Conservation (phyloP, 1,284 basidiomycete species). For the Ceraceosorus bombacis region DNA sequence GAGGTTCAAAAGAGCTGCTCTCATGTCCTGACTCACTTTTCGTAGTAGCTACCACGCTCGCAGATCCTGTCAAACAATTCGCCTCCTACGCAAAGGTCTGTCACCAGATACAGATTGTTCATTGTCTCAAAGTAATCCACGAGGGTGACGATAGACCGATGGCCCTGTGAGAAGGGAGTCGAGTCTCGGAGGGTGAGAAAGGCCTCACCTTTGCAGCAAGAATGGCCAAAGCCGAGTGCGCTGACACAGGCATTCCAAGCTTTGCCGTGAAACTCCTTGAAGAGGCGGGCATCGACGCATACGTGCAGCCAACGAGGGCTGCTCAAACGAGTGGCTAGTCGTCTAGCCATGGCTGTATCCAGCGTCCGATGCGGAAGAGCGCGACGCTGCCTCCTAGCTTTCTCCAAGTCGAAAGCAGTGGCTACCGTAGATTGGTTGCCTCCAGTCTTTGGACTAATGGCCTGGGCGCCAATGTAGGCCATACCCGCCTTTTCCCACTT, state of each 20-base stretch:
- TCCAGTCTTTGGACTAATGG: neutral
- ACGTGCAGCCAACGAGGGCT: no score
- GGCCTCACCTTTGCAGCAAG: no score
- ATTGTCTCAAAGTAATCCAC: conserved; percentile 49
- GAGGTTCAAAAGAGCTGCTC: no score
- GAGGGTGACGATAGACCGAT: conserved; percentile 55
- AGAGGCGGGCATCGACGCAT: no score
- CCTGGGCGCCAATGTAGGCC: no score
- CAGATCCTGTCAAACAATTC: conserved; percentile 50
- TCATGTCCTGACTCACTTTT: conserved; percentile 11
- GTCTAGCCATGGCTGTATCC: no score
- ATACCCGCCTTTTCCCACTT: neutral
- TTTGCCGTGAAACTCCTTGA: no score
- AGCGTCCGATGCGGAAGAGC: no score
- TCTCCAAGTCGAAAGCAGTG: neutral
- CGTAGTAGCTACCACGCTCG: conserved; percentile 42
- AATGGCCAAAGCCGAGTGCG: no score
- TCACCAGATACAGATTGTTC: conserved; percentile 49
- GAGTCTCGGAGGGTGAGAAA: no score
- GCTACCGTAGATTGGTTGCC: neutral
- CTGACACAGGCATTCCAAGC: no score
- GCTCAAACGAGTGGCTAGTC: no score
- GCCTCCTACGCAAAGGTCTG: conserved; percentile 49
- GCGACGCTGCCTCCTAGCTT: neutral
- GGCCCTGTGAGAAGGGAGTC: conserved; percentile 12